phyloP scores from a whole-genome alignment of 73 alveolate genomes.

The Stentor coeruleus region DNA sequence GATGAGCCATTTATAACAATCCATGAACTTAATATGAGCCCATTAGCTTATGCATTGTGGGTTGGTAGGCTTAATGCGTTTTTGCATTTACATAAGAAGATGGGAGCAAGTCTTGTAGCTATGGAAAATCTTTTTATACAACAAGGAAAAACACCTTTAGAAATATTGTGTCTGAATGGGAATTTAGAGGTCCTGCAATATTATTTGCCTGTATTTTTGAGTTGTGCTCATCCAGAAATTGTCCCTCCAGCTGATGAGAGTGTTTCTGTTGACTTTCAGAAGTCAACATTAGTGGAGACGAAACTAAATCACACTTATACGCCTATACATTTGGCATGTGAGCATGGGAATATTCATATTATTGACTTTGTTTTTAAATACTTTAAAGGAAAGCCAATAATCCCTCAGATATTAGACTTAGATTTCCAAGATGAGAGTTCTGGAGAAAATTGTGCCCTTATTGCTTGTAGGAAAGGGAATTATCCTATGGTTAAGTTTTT shows the following conservation, averaged over 20 bases:
- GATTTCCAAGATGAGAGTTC: conserved; percentile 9
- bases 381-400: neutral
- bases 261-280: conserved; percentile 14
- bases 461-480: conserved; percentile 12
- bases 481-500: neutral
- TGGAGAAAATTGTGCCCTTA: conserved; percentile 23
- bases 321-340: conserved; percentile 9
- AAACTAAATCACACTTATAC: neutral
- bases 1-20: conserved; percentile 20
- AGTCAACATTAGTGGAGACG: neutral
- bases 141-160: neutral
- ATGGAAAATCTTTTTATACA: neutral
- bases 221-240: neutral
- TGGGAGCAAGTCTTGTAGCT: conserved; percentile 20
- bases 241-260: neutral
- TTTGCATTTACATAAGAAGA: neutral
- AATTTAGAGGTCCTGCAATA: neutral
- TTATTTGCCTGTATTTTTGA: neutral
- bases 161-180: neutral
- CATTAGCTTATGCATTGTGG: conserved; percentile 17
- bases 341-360: conserved; percentile 2
- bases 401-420: conserved; percentile 4
- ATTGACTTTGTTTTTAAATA: neutral
- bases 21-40: neutral
- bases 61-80: neutral